Evolutionary conservation across 768 basidiomycete species (phyloP).

Genomic region (Mycena haematopus): DNA sequence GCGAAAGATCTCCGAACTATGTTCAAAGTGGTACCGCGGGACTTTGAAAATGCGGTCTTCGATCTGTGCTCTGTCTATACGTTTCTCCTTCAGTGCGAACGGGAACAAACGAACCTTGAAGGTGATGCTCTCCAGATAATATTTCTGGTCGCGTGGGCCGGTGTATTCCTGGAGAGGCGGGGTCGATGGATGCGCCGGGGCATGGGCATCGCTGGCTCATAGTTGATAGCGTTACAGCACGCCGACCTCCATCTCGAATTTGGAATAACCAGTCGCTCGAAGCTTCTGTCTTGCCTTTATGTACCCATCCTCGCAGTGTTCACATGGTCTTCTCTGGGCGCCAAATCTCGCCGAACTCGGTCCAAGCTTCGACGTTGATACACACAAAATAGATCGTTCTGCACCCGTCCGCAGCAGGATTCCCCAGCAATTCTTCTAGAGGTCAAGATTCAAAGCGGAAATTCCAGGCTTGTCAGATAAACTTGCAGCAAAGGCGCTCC

Average conservation of each 20-base stretch:
- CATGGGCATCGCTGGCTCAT: no score
- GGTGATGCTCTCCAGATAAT: neutral
- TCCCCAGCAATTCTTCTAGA: no score
- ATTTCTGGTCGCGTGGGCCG: neutral
- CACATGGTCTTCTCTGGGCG: slow-evolving; percentile 1
- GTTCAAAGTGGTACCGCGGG: slow-evolving; percentile 41
- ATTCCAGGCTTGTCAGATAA: neutral
- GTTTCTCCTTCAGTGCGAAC: neutral
- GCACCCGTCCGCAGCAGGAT: no score
- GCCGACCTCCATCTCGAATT: no score
- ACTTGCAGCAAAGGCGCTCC: neutral
- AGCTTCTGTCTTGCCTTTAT: neutral
- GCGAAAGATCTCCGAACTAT: slow-evolving; percentile 43
- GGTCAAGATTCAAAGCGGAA: neutral
- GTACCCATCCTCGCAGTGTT: neutral
- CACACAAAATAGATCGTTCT: no score
- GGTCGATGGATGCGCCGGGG: no score
- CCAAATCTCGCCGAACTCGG: neutral
- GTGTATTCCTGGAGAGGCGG: no score
- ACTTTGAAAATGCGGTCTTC: slow-evolving; percentile 47
- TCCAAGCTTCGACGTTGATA: no score
- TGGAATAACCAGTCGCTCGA: no score
- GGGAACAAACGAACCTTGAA: neutral
- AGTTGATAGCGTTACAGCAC: no score
- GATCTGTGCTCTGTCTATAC: slow-evolving; percentile 31